A percentile compares a stretch with the other conserved stretches of the same genome.
These are phyloP conservation scores for Fusarium anthophilum DNA, from an alignment of 2,329 filamentous ascomycete species.

Conservation along the genomic window DNA sequence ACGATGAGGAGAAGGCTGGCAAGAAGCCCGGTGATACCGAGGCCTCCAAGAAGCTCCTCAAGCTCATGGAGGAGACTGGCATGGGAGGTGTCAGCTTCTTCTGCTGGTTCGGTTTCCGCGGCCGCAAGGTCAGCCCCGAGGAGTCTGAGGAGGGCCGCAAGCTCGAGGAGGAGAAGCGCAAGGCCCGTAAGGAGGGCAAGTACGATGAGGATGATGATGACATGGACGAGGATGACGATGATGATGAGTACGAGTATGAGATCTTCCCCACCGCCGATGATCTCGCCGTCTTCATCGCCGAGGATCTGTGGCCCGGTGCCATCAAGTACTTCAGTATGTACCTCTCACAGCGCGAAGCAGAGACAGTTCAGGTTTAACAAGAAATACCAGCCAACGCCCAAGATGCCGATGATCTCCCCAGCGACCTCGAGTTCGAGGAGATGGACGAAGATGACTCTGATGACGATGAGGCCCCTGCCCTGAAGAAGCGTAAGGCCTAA, in stretches of 20 bases:
- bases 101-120: slow-evolving; percentile 85
- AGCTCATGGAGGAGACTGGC: slow-evolving; percentile 67
- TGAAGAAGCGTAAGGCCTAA: slow-evolving; percentile 57
- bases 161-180: slow-evolving; percentile 67
- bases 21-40: slow-evolving; percentile 55
- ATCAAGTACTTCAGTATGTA: slow-evolving; percentile 90
- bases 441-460: slow-evolving; percentile 53
- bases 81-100: slow-evolving; percentile 83
- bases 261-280: slow-evolving; percentile 90
- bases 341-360: background rate
- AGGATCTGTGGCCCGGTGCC: slow-evolving; percentile 89
- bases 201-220: slow-evolving; percentile 52
- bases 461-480: slow-evolving; percentile 50
- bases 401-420: slow-evolving; percentile 69
- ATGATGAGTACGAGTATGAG: slow-evolving; percentile 76
- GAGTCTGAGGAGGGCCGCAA: slow-evolving; percentile 72
- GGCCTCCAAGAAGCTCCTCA: slow-evolving; percentile 61
- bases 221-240: slow-evolving; percentile 65
- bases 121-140: slow-evolving; percentile 74
- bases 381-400: slow-evolving; percentile 59
- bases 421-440: slow-evolving; percentile 75
- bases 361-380: slow-evolving; percentile 46
- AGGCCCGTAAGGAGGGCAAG: slow-evolving; percentile 60
- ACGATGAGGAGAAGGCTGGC: slow-evolving; percentile 63
- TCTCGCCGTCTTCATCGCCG: slow-evolving; percentile 79